A percentile compares a stretch with the other conserved stretches of the same genome.
phyloP scores from a whole-genome alignment of 768 basidiomycete genomes.

The Calocybe indica region DNA sequence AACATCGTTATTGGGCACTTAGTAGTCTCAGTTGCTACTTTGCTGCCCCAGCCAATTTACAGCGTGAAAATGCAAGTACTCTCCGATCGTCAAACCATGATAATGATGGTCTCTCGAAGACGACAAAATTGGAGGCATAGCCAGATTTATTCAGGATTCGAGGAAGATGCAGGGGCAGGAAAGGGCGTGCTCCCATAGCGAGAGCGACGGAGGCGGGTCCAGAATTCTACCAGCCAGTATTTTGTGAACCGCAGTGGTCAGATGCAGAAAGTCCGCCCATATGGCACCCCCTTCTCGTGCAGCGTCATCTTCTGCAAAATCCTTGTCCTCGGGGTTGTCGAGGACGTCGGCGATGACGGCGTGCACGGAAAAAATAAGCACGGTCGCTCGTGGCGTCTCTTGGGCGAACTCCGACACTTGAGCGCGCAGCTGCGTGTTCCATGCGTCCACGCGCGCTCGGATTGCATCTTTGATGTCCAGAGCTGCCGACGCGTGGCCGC shows the following conservation, averaged over 20 bases:
- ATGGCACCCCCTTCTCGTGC: slow-evolving; percentile 22
- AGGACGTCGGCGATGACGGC: slow-evolving; percentile 23
- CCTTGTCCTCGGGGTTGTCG: slow-evolving; percentile 24
- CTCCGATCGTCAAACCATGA: too few relatives aligned
- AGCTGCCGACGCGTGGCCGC: neutral
- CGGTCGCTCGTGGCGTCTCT: slow-evolving; percentile 15
- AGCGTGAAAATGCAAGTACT: too few relatives aligned
- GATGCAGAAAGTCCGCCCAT: slow-evolving; percentile 33
- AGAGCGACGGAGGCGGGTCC: neutral
- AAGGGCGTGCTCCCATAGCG: too few relatives aligned
- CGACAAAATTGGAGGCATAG: too few relatives aligned
- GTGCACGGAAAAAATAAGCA: slow-evolving; percentile 28
- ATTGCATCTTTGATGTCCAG: neutral
- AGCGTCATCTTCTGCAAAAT: slow-evolving; percentile 23
- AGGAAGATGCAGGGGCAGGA: too few relatives aligned
- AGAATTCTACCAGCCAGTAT: slow-evolving; percentile 17
- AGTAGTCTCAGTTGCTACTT: too few relatives aligned
- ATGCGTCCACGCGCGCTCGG: slow-evolving; percentile 13
- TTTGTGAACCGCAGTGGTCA: slow-evolving; percentile 24
- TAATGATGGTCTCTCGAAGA: too few relatives aligned
- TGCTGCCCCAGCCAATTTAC: too few relatives aligned
- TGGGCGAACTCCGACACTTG: slow-evolving; percentile 17
- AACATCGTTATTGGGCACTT: too few relatives aligned
- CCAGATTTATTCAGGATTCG: too few relatives aligned
- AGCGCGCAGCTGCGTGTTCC: slow-evolving; percentile 24